phyloP scores from a whole-genome alignment of 2,329 filamentous ascomycete genomes.

The Zasmidium cellare region DNA sequence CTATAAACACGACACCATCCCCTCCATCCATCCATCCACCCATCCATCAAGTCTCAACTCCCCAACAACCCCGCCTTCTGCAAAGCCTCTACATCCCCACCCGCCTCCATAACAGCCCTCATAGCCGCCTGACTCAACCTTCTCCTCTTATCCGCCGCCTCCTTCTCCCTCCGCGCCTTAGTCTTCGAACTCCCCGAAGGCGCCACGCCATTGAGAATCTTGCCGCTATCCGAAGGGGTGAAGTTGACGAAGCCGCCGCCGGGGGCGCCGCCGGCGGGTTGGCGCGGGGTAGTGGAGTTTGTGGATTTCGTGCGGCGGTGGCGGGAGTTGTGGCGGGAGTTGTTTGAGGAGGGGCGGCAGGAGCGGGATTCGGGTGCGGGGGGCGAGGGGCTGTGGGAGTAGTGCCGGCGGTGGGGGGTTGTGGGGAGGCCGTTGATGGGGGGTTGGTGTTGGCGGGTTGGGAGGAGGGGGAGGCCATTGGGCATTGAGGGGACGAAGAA shows the following conservation, averaged over 20 bases:
- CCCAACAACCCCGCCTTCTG: slow-evolving; percentile 42
- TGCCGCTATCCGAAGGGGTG: slow-evolving; percentile 74
- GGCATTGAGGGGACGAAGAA: slow-evolving; percentile 24
- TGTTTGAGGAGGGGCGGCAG: slow-evolving; percentile 21
- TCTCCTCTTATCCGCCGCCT: slow-evolving; percentile 74
- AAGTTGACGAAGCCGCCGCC: slow-evolving; percentile 79
- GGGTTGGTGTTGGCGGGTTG: slow-evolving; percentile 8
- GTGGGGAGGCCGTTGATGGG: slow-evolving; percentile 13
- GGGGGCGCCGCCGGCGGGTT: slow-evolving; percentile 44
- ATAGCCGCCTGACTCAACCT: slow-evolving; percentile 68
- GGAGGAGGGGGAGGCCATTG: slow-evolving; percentile 27
- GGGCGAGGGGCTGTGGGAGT: slow-evolving; percentile 26
- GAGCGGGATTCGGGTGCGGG: slow-evolving; percentile 27
- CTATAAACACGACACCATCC: too few relatives aligned
- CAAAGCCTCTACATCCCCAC: slow-evolving; percentile 59
- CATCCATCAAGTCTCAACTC: not conserved
- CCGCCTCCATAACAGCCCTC: slow-evolving; percentile 68
- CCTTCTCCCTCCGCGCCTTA: slow-evolving; percentile 86
- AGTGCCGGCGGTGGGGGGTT: slow-evolving; percentile 23
- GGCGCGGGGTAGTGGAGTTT: slow-evolving; percentile 27
- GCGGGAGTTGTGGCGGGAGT: slow-evolving; percentile 23
- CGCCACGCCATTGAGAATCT: slow-evolving; percentile 85
- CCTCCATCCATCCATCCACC: not conserved
- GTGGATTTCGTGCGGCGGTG: slow-evolving; percentile 31
- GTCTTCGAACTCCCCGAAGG: slow-evolving; percentile 91